phyloP scores from a whole-genome alignment of 306 rosid species.

The Lotus japonicus region DNA sequence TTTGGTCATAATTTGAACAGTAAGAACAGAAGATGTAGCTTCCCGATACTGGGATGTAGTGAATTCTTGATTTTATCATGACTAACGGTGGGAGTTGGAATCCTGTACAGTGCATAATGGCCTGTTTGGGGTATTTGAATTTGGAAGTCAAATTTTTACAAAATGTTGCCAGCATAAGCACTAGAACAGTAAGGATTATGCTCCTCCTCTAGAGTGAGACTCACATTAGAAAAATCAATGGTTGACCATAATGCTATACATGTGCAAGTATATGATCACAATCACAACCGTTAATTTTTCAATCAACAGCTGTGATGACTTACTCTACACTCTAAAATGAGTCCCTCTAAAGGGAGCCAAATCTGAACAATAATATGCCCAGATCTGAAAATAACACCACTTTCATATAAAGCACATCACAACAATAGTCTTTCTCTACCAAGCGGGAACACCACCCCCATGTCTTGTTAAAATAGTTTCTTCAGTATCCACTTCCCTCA shows the following conservation, averaged over 20 bases:
- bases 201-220: too few species aligned
- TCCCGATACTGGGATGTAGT: background rate
- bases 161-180: background rate
- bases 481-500: slow-evolving; percentile 7
- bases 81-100: slow-evolving; percentile 9
- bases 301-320: too few species aligned
- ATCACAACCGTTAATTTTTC: too few species aligned
- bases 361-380: background rate
- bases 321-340: too few species aligned
- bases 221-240: too few species aligned
- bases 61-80: background rate
- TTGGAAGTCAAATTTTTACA: background rate
- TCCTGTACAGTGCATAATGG: background rate
- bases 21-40: background rate
- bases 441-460: background rate
- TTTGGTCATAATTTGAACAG: too few species aligned
- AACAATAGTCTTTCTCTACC: background rate
- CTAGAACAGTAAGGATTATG: too few species aligned
- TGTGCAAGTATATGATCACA: too few species aligned
- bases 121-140: background rate
- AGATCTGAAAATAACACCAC: background rate
- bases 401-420: background rate
- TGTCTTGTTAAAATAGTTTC: slow-evolving; percentile 1
- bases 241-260: too few species aligned
- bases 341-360: too few species aligned